Evolutionary conservation across 2,329 filamentous ascomycete species (phyloP).

Genomic region (Periconia sp.): DNA sequence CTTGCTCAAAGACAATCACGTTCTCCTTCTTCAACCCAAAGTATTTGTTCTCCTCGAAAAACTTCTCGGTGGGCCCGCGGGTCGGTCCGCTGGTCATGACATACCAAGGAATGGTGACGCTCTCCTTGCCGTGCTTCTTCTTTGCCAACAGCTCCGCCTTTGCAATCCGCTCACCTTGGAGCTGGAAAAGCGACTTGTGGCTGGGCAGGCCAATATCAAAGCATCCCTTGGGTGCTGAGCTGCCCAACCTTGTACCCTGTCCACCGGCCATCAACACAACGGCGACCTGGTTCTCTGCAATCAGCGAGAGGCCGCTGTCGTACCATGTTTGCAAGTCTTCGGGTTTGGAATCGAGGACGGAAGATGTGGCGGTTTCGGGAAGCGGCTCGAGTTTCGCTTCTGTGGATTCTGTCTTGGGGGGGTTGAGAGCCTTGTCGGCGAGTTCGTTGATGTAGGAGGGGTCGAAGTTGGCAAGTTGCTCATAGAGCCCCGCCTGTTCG

Average conservation of each 20-base stretch:
- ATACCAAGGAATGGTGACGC: constrained; percentile 85
- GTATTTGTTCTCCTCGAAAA: constrained; percentile 86
- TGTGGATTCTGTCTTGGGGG: constrained; percentile 62
- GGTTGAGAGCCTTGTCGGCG: constrained; percentile 78
- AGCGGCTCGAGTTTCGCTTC: constrained; percentile 75
- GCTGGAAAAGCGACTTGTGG: constrained; percentile 93
- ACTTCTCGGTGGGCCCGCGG: constrained; percentile 85
- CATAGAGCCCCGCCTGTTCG: constrained; percentile 77
- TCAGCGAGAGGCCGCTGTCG: constrained; percentile 65
- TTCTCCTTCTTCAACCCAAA: constrained; percentile 87
- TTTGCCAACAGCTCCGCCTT: constrained; percentile 82
- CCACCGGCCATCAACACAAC: constrained; percentile 97
- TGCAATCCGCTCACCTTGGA: constrained; percentile 91
- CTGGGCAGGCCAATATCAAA: constrained; percentile 95
- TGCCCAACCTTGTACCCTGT: constrained; percentile 91
- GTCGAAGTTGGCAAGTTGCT: constrained; percentile 80
- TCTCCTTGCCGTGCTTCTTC: constrained; percentile 63
- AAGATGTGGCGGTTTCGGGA: constrained; percentile 81
- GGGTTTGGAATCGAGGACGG: constrained; percentile 83
- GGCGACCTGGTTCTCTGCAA: constrained; percentile 69
- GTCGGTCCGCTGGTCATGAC: constrained; percentile 99
- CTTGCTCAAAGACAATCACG: constrained; percentile 93
- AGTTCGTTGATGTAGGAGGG: constrained; percentile 86
- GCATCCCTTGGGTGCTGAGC: constrained; percentile 95
- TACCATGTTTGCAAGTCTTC: constrained; percentile 85